A percentile compares a stretch with the other conserved stretches of the same genome.
Evolutionary conservation across 495 filamentous ascomycete species (phyloP).

Genomic region (Daldinia bambusicola): DNA sequence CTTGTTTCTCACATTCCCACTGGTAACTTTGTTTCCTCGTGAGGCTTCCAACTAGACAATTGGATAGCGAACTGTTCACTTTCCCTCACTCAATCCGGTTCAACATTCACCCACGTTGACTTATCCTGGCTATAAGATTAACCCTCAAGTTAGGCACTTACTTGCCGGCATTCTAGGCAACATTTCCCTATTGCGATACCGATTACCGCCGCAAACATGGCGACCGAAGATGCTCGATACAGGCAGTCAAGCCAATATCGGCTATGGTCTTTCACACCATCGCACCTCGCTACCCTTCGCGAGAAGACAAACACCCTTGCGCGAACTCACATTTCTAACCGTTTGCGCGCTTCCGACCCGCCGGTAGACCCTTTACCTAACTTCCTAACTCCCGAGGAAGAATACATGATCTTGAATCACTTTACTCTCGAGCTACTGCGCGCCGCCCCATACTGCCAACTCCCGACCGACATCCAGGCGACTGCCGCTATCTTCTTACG

Average conservation of each 20-base stretch:
- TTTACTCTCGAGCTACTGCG: slow-evolving; percentile 79
- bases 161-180: not conserved
- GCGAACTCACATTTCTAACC: slow-evolving; percentile 70
- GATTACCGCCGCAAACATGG: slow-evolving; percentile 48
- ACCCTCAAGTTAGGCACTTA: slow-evolving; percentile 16
- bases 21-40: too few species aligned
- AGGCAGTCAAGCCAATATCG: slow-evolving; percentile 90
- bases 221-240: slow-evolving; percentile 87
- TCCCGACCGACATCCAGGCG: slow-evolving; percentile 83
- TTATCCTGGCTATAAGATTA: not conserved
- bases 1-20: too few species aligned
- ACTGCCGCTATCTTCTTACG: slow-evolving; percentile 92
- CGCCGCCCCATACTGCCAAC: slow-evolving; percentile 77
- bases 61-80: too few species aligned
- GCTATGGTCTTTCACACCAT: slow-evolving; percentile 90
- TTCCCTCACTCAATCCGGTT: too few species aligned
- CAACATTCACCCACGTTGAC: not conserved
- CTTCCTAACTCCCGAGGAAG: slow-evolving; percentile 82
- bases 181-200: not conserved
- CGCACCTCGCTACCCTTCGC: slow-evolving; percentile 74
- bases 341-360: slow-evolving; percentile 50
- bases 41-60: too few species aligned
- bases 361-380: slow-evolving; percentile 63
- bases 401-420: slow-evolving; percentile 80
- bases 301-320: slow-evolving; percentile 79